Percentiles rank a stretch among this genome's conserved stretches.
Evolutionary conservation across 768 basidiomycete species (phyloP).

Genomic region (Chlorophyllum brunneum): DNA sequence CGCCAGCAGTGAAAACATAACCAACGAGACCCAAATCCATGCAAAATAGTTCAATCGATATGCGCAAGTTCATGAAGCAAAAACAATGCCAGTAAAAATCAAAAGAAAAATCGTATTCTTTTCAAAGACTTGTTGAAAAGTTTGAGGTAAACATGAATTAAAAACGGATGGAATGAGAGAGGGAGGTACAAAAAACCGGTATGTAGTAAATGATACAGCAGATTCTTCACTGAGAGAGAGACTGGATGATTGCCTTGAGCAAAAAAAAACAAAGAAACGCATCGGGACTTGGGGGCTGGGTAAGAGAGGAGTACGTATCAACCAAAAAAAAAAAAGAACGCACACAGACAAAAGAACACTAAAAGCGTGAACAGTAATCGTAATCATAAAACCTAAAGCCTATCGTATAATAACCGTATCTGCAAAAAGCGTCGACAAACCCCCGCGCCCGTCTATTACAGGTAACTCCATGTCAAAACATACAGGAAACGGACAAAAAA

Average conservation of each 20-base stretch:
- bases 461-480: slow-evolving; percentile 45
- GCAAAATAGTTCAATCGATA: too few relatives aligned
- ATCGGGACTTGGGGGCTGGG: not conserved
- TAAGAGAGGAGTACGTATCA: slow-evolving; percentile 1
- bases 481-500: slow-evolving; percentile 12
- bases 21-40: too few relatives aligned
- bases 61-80: too few relatives aligned
- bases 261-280: not conserved
- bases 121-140: too few relatives aligned
- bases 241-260: slow-evolving; percentile 7
- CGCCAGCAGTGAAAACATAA: too few relatives aligned
- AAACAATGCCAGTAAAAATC: too few relatives aligned
- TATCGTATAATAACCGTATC: slow-evolving; percentile 8
- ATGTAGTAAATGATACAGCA: slow-evolving; percentile 9
- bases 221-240: not conserved
- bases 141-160: not conserved
- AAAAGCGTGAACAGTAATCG: not conserved
- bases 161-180: not conserved
- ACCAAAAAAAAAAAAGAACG: not conserved
- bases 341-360: not conserved
- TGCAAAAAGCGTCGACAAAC: not conserved
- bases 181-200: not conserved
- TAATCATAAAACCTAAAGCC: not conserved
- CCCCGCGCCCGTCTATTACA: slow-evolving; percentile 46
- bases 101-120: not conserved